Percentiles rank a stretch among this genome's conserved stretches.
Conservation (phyloP, 2,329 filamentous ascomycete species). For the Rhynchosporium secalis region DNA sequence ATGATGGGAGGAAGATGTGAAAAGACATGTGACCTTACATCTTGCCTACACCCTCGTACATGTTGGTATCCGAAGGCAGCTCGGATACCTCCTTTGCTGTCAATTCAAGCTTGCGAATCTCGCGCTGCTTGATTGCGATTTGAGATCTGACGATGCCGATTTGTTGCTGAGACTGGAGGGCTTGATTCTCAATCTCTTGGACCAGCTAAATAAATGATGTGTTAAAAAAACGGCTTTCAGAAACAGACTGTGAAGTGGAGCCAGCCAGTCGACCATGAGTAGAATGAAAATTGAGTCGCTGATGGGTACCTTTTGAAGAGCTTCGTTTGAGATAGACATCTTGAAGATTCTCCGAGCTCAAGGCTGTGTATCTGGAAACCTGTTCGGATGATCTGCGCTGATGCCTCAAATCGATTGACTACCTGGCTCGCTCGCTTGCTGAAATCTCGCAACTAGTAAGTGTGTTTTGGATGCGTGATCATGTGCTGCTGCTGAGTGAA, state of each 20-base stretch:
- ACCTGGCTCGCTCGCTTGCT: background rate
- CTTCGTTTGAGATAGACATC: slow-evolving; percentile 95
- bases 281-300: slow-evolving; percentile 6
- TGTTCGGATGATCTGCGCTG: background rate
- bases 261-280: background rate
- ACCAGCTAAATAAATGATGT: slow-evolving; percentile 61
- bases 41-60: slow-evolving; percentile 96
- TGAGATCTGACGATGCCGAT: slow-evolving; percentile 83
- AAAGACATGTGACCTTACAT: slow-evolving; percentile 63
- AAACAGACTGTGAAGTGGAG: background rate
- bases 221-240: background rate
- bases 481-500: slow-evolving; percentile 1
- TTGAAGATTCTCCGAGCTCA: slow-evolving; percentile 31
- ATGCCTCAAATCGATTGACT: background rate
- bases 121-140: slow-evolving; percentile 80
- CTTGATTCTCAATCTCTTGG: slow-evolving; percentile 91
- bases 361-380: background rate
- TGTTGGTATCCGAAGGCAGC: slow-evolving; percentile 71
- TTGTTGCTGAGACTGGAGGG: slow-evolving; percentile 85
- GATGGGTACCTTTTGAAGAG: slow-evolving; percentile 76
- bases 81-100: slow-evolving; percentile 81
- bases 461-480: background rate
- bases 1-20: background rate
- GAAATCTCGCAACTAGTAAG: background rate
- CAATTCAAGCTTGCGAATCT: slow-evolving; percentile 84